Base-by-base conservation (phyloP, 2,329 filamentous ascomycete species). In the Harringtonia aguacate region DNA sequence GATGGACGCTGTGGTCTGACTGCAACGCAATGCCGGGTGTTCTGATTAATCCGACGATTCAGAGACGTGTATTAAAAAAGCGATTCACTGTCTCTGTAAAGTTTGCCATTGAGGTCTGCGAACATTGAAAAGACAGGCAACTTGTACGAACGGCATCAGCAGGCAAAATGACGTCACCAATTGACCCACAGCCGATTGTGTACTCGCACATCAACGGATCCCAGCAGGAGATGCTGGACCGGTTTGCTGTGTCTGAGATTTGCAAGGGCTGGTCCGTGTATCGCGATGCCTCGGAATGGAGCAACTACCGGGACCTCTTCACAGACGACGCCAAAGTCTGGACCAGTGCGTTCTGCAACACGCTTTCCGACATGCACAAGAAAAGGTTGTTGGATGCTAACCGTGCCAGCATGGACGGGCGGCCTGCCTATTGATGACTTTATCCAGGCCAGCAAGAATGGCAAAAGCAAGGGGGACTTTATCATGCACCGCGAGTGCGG, bases 401-500 rank as follows among this genome's bases (percentile, higher is more conserved):
- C 17, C n/a, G n/a, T n/a, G n/a, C 10, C 38, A 39, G 38, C 38
- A 3, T 39, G 38, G 38, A 39, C 27, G 6, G 38, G 38, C 27
- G 38, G 38, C 38, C 10, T 39, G 27, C 18, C 24, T 4, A 31
- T 39, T 17, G 38, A 39, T 17, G 27, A 30, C 10, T 39, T 39
- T 15, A 39, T 39, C n/a, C 6, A 31, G 8, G 38, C 28, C 17
- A 30, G 27, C 28, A 39, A 39, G 18, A 13, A 30, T 9, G 38
- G 38, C 24, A 30, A 31, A 13, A n/a, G 27, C 6, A 30, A 31
- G n/a, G 38, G 38, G 15, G 38, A 39, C 27, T 39, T 39, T 14
- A 39, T 39, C 24, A 38, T 73, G 69, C 72, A 76, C 54, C 70
- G 71, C 45, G 67, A 70, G 50, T 70, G 43, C 33, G 48, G 48